Percentiles rank a stretch among this genome's conserved stretches.
These are phyloP conservation scores for Trichoderma aggressivum DNA, from an alignment of 2,329 filamentous ascomycete species.

Conservation along the genomic window DNA sequence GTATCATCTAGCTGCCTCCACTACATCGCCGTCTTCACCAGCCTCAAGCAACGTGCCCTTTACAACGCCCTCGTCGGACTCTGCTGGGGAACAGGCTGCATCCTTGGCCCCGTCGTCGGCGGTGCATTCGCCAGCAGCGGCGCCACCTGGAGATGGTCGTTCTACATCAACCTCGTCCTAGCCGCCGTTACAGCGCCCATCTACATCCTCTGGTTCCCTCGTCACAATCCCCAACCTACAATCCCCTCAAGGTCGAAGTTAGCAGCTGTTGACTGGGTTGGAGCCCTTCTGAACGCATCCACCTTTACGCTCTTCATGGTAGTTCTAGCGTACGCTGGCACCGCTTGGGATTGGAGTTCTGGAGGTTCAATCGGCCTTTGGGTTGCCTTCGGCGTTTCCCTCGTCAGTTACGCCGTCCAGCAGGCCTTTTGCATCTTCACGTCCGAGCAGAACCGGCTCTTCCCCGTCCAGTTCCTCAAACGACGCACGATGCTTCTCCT, in stretches of 20 bases:
- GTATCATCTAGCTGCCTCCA: background rate
- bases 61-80: background rate
- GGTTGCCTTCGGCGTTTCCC: background rate
- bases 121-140: background rate
- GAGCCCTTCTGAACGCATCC: background rate
- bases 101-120: background rate
- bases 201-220: background rate
- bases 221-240: background rate
- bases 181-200: background rate
- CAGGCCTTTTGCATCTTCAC: conserved; percentile 1
- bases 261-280: background rate
- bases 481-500: background rate
- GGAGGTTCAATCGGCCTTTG: background rate
- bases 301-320: background rate
- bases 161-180: background rate
- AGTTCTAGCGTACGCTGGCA: background rate
- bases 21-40: background rate
- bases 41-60: background rate
- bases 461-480: background rate
- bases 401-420: background rate
- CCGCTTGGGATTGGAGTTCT: background rate
- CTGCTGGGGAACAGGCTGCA: background rate
- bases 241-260: background rate
- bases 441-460: background rate
- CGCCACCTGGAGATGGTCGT: background rate